A percentile compares a stretch with the other conserved stretches of the same genome.
Conservation (phyloP, 805 yeast species). For the Candida alai region DNA sequence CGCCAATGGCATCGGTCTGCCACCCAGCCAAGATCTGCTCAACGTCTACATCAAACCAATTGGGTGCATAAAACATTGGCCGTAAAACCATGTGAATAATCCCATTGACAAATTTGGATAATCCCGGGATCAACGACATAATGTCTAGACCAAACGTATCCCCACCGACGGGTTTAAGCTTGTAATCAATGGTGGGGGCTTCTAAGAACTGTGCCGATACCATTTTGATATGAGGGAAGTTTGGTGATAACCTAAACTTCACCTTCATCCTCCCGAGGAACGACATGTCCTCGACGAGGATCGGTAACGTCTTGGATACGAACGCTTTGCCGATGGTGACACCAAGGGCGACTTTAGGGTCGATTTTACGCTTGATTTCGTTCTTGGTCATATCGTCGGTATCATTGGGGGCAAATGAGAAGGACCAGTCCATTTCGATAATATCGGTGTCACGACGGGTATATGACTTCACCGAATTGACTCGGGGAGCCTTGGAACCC, state of each 20-base stretch:
- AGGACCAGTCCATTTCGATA: constrained; percentile 82
- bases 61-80: constrained; percentile 81
- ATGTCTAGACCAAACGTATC: constrained; percentile 83
- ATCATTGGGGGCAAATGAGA: constrained; percentile 77
- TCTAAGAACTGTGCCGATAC: constrained; percentile 72
- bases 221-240: constrained; percentile 74
- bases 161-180: constrained; percentile 84
- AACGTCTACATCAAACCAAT: constrained; percentile 69
- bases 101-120: constrained; percentile 65
- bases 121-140: constrained; percentile 81
- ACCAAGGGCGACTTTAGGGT: constrained; percentile 79
- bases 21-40: constrained; percentile 65
- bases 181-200: constrained; percentile 75
- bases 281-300: constrained; percentile 77
- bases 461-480: constrained; percentile 68
- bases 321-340: constrained; percentile 79
- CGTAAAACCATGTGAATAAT: constrained; percentile 67
- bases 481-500: constrained; percentile 77
- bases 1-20: constrained; percentile 66
- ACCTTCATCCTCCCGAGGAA: constrained; percentile 66
- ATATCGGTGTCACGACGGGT: constrained; percentile 63
- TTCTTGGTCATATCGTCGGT: constrained; percentile 79
- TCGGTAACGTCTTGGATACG: constrained; percentile 71
- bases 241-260: constrained; percentile 55
- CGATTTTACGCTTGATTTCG: constrained; percentile 64